Base-by-base conservation (phyloP, 495 filamentous ascomycete species). In the Daldinia decipiens region DNA sequence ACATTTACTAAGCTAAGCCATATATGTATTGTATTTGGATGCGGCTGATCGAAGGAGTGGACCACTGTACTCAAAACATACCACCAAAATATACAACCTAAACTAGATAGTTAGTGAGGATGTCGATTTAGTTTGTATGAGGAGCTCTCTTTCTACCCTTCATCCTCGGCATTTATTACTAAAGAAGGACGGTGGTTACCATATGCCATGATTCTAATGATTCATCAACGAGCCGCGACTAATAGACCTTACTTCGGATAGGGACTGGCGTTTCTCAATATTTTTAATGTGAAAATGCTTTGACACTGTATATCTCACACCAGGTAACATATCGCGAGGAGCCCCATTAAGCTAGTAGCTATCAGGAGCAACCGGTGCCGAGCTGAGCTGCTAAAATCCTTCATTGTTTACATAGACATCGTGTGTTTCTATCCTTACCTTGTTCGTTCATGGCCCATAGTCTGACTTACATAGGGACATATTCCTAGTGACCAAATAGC, bases 321-420 rank as follows among this genome's bases (percentile, higher is more conserved):
- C 19, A 21, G 12, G 19, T 13, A 47, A 3, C 24, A 24, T 21
- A 47, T 9, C 43, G 7, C 9, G 21, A 47, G 19, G 43, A 47
- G 43, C 43, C 43, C 43, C 43, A 47, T 24, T 15, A 24, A 47
- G 43, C 43, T 47, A 47, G 43, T 47, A 47, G 43, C 43, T 24
- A 47, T 47, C 9, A 47, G 43, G 43, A 24, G 17, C 17, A 47
- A 47, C 4, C 9, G 43, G 7, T 24, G 19, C 43, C 43, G 43
- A 47, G 43, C 43, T 47, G 43, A 47, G 21, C 17, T 47, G 0
- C 19, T 47, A 21, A 4, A 47, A 47, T 47, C 43, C 43, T 45
- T 47, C 43, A 5, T 21, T 45, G 17, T 21, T 24, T 47, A n/a
- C n/a, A n/a, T n/a, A 21, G 3, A 12, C 40, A 19, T 45, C 8